Evolutionary conservation across 352 stramenopile species (phyloP).

Genomic region (Phytophthora europaea): DNA sequence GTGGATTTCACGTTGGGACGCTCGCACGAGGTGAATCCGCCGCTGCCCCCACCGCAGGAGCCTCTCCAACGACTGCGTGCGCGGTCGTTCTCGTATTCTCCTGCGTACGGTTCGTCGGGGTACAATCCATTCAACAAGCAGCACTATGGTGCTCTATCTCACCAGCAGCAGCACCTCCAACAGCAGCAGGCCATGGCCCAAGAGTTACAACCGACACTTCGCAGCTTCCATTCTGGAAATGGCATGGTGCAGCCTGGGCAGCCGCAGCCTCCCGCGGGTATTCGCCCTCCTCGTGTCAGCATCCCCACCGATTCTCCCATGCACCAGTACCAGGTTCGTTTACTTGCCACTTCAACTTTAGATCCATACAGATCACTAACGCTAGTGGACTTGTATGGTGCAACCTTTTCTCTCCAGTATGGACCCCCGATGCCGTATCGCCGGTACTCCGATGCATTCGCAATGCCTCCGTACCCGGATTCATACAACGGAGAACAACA

Average conservation of each 20-base stretch:
- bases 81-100: constrained; percentile 83
- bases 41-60: constrained; percentile 73
- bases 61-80: constrained; percentile 75
- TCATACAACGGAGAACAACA: constrained; percentile 57
- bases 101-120: constrained; percentile 58
- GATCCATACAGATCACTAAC: constrained; percentile 10
- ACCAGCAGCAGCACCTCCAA: constrained; percentile 65
- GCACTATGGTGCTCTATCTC: constrained; percentile 47
- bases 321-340: constrained; percentile 72
- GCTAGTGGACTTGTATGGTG: background rate
- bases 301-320: constrained; percentile 77
- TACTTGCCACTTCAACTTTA: constrained; percentile 2
- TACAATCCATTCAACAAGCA: constrained; percentile 66
- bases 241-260: constrained; percentile 51
- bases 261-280: constrained; percentile 41
- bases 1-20: constrained; percentile 80
- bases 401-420: constrained; percentile 36
- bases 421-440: constrained; percentile 68
- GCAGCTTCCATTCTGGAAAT: constrained; percentile 58
- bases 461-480: constrained; percentile 71
- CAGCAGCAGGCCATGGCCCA: constrained; percentile 49
- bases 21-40: constrained; percentile 63
- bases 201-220: constrained; percentile 71
- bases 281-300: constrained; percentile 74
- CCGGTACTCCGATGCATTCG: constrained; percentile 81